phyloP scores from a whole-genome alignment of 73 alveolate species.

The Loxodes magnus region DNA sequence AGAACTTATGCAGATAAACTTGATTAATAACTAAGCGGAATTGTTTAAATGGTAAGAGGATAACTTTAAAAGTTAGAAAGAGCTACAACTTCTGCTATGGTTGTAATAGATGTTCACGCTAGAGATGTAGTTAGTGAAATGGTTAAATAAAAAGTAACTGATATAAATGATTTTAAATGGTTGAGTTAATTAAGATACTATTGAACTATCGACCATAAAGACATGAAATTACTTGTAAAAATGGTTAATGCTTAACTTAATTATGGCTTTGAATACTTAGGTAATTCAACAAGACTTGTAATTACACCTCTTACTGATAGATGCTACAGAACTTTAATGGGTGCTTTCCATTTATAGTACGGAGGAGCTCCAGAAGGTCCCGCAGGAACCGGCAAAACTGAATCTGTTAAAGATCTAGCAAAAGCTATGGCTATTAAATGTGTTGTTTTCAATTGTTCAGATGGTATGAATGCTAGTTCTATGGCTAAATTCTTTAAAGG shows the following conservation, averaged over 20 bases:
- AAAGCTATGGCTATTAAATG: conserved; percentile 98
- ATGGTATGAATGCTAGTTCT: conserved; percentile 74
- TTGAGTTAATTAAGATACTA: conserved; percentile 98
- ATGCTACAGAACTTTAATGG: conserved; percentile 97
- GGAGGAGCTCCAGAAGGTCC: conserved; percentile 99
- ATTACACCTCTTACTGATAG: conserved; percentile 98
- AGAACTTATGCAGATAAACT: conserved; percentile 50
- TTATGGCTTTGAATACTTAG: conserved; percentile 96
- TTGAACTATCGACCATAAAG: conserved; percentile 55
- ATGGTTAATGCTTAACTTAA: conserved; percentile 66
- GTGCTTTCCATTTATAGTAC: conserved; percentile 96
- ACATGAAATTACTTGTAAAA: conserved; percentile 40
- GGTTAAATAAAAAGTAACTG: conserved; percentile 3
- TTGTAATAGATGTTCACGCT: conserved; percentile 98
- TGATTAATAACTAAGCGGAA: conserved; percentile 69
- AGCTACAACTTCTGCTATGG: conserved; percentile 93
- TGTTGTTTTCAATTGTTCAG: conserved; percentile 99
- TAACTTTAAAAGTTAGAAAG: conserved; percentile 90
- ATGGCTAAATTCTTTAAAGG: conserved; percentile 99
- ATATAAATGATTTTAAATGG: conserved; percentile 94
- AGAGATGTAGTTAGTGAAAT: conserved; percentile 88
- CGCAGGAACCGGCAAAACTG: conserved; percentile 82
- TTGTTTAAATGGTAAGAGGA: conserved; percentile 93
- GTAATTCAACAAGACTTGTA: conserved; percentile 83
- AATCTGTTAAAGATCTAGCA: conserved; percentile 95